phyloP scores from a whole-genome alignment of 2,329 filamentous ascomycete genomes.

The Alternaria sp. region DNA sequence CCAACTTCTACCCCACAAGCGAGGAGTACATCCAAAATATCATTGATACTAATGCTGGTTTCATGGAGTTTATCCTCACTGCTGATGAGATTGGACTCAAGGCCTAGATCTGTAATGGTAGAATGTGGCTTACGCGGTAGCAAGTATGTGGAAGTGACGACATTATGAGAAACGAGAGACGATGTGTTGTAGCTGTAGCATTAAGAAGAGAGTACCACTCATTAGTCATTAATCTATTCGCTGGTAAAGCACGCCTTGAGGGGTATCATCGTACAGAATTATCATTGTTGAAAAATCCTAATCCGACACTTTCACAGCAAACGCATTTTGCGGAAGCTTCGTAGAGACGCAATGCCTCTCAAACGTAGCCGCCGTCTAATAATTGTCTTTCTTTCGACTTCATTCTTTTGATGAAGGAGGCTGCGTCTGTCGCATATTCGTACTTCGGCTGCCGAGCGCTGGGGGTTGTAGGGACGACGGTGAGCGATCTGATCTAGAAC shows the following conservation, averaged over 20 bases:
- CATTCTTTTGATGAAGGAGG: background rate
- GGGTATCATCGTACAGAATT: background rate
- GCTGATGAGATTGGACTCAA: slow-evolving; percentile 46
- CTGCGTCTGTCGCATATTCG: background rate
- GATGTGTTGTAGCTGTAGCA: background rate
- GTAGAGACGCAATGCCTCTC: background rate
- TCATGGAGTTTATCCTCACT: slow-evolving; percentile 53
- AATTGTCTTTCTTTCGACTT: background rate
- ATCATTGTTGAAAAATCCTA: background rate
- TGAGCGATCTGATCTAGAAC: background rate
- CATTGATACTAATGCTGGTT: slow-evolving; percentile 53
- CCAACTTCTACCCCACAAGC: slow-evolving; percentile 53
- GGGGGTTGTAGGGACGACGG: background rate
- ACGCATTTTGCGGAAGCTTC: background rate
- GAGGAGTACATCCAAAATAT: slow-evolving; percentile 54
- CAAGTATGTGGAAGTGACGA: slow-evolving; percentile 2
- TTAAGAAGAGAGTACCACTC: background rate
- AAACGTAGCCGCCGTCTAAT: background rate
- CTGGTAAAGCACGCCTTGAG: background rate
- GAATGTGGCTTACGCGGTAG: background rate
- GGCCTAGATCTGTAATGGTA: slow-evolving; percentile 11
- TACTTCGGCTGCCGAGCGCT: background rate
- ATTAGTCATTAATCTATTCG: background rate
- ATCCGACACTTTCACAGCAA: background rate
- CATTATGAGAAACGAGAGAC: slow-evolving; percentile 5